Percentiles rank a stretch among this genome's conserved stretches.
Evolutionary conservation across 192 early-diverging fungal genomes (phyloP).

Genomic region (Linnemannia hyalina): DNA sequence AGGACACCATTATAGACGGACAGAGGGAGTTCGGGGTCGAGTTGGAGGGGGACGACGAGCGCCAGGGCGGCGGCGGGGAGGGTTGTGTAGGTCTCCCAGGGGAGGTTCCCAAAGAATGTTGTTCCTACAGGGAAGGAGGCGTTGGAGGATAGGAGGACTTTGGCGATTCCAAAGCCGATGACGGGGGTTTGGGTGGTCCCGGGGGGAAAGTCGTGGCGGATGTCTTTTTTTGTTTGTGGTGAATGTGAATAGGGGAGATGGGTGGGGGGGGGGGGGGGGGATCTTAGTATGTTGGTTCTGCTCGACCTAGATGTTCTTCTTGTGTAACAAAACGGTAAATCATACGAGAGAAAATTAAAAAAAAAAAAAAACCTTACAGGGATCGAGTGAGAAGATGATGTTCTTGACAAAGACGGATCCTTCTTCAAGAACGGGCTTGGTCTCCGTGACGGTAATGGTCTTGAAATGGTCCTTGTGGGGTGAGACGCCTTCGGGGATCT

Average conservation of each 20-base stretch:
- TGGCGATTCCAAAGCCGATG: conserved; percentile 13
- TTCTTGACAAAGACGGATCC: conserved; percentile 8
- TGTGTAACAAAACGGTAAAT: too few relatives aligned
- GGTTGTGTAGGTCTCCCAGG: conserved; percentile 59
- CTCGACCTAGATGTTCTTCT: neutral
- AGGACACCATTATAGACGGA: neutral
- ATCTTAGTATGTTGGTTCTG: neutral
- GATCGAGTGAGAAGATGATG: conserved; percentile 1
- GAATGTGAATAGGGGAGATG: neutral
- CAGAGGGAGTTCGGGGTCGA: conserved; percentile 49
- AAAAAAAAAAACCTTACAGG: neutral
- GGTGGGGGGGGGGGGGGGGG: neutral
- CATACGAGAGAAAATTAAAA: neutral
- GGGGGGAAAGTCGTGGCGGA: conserved; percentile 5
- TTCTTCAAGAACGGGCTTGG: conserved; percentile 41
- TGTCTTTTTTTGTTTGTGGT: neutral
- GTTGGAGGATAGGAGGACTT: conserved; percentile 11
- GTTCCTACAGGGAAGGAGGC: conserved; percentile 62
- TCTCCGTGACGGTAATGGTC: neutral
- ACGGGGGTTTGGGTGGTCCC: neutral
- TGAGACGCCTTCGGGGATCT: conserved; percentile 13
- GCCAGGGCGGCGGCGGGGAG: conserved; percentile 40
- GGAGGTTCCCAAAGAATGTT: conserved; percentile 67
- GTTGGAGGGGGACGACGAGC: conserved; percentile 58
- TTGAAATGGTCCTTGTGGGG: conserved; percentile 12